Base-by-base conservation (phyloP, 2,329 filamentous ascomycete genomes). In the Arthrobotrys sphaeroides region DNA sequence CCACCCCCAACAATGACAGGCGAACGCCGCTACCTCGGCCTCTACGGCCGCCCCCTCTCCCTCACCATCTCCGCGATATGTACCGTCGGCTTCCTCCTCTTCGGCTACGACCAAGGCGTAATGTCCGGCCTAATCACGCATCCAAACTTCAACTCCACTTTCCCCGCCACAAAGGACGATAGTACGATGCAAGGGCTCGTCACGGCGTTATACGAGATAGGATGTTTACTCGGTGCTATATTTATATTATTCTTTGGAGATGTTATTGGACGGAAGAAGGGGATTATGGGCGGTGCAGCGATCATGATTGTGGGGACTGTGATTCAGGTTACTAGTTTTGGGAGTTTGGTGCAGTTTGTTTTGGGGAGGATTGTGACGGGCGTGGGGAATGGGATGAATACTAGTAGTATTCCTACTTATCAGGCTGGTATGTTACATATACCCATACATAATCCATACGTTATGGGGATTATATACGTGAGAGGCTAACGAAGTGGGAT, bases 11-110 rank as follows among this genome's bases (percentile, higher is more conserved):
- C 28, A 7, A 38, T 18, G 20, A 33, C 10, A 47, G 26, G 18
- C 47, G 49, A 55, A 59, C 36, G 38, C 36, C 62, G 64, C 28
- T 69, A 69, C 47, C 64, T 75, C 40, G 88, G 88, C 81, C 83
- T 90, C 73, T 86, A 85, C 36, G 89, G 89, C 80, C 84, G 83
- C 78, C 83, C 83, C 38, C 84, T 90, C 62, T 87, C 86, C 16
- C 78, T 89, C 75, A 83, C 85, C 40, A 85, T 90, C 51, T 89
- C 89, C 0, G 85, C 86, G n/a, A 85, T 90, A 24, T 88, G 88
- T 2, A 90, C 88, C 0, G 88, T 87, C 57, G 88, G 87, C 20
- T 89, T 89, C 82, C 80, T 89, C 26, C 84, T 88, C n/a, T 88
- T 87, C 74, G 86, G 86, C 67, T 88, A 88, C 79, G 86, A 88